Base-by-base conservation (phyloP, 192 early-diverging fungal genomes). In the Coemansia guatemalensis region DNA sequence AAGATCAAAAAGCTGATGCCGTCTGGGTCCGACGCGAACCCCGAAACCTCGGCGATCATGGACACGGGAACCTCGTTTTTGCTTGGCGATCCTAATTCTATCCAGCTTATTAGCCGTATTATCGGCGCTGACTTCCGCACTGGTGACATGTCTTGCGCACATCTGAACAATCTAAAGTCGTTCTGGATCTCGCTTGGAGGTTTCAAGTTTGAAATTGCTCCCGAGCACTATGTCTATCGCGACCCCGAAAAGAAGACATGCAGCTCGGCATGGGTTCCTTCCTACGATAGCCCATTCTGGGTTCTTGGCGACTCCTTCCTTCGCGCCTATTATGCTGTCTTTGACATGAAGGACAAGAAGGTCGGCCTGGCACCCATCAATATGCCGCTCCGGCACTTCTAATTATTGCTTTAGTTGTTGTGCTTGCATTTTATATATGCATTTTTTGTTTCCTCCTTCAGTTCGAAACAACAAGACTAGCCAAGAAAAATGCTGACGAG, bases 281-380 rank as follows among this genome's bases (percentile, higher is more conserved):
- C 76, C 5, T 78, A 78, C 27, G 78, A 81, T 56, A 81, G 69
- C 32, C 73, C 69, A 18, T 75, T 81, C 73, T 81, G 78, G 78
- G 71, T 81, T 23, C 74, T 81, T 9, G 78, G 78, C 58, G 78
- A 81, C 65, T 72, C 74, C 7, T 81, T 81, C 51, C 49, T 81
- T 23, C 73, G 74, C 27, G 71, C 73, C 17, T 83, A 83, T 62
- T 83, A 83, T 48, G 73, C 82, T 3, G 76, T 83, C 22, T 83
- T 80, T 64, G 82, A 83, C 47, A 66, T 74, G 67, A 80, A 71
- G 30, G 65, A 71, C 8, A 73, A 70, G 25, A 74, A 74, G 44
- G 73, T 83, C 23, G 82, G 82, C 0, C 56, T 83, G 60, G 82
- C 73, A 8, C 78, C 78, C 8, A 78, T 78, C 50, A 78, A 78